A percentile compares a stretch with the other conserved stretches of the same genome.
These are phyloP conservation scores for Phytophthora idaei DNA, from an alignment of 352 stramenopile species.

Conservation along the genomic window DNA sequence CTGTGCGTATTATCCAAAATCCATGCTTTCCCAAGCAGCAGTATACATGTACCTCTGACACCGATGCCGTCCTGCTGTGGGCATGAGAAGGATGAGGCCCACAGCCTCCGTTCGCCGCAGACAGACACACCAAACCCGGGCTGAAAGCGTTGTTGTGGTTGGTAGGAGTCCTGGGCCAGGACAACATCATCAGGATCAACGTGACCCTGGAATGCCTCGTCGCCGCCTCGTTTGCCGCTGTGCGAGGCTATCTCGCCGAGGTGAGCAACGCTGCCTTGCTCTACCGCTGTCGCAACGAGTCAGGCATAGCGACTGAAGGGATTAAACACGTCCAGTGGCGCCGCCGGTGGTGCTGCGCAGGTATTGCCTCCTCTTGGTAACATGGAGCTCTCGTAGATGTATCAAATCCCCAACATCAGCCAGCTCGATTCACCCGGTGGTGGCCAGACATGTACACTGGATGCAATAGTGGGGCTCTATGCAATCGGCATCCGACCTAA, in stretches of 20 bases:
- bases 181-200: constrained; percentile 8
- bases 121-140: constrained; percentile 17
- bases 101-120: constrained; percentile 10
- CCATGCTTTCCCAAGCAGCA: neutral
- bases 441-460: too few relatives aligned
- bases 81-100: neutral
- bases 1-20: neutral
- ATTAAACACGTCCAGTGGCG: too few relatives aligned
- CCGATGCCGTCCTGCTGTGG: constrained; percentile 2
- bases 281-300: constrained; percentile 14
- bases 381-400: too few relatives aligned
- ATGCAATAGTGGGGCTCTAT: too few relatives aligned
- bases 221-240: neutral
- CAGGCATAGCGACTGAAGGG: constrained; percentile 1
- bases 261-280: constrained; percentile 8
- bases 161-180: too few relatives aligned
- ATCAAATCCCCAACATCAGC: too few relatives aligned
- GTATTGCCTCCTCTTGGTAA: too few relatives aligned
- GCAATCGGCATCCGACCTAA: too few relatives aligned
- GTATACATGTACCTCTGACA: neutral
- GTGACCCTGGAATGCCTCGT: too few relatives aligned
- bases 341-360: too few relatives aligned
- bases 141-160: neutral
- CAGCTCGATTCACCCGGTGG: too few relatives aligned
- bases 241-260: constrained; percentile 3